Evolutionary conservation across 768 basidiomycete genomes (phyloP).

Genomic region (Leccinum truebloodii): DNA sequence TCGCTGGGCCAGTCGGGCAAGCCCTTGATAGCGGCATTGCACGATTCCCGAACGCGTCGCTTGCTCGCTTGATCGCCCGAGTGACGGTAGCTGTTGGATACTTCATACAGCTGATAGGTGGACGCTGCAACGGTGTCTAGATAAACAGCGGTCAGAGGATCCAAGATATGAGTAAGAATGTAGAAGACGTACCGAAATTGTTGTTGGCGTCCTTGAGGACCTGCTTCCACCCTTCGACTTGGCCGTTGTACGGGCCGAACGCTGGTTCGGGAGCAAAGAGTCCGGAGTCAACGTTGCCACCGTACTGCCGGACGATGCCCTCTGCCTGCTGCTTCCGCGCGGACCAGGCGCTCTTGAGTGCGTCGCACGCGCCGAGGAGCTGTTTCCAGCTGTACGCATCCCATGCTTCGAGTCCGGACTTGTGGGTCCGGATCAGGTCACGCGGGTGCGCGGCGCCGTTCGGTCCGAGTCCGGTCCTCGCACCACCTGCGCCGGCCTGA

Average conservation of each 20-base stretch:
- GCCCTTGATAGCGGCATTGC: conserved; percentile 69
- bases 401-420: conserved; percentile 71
- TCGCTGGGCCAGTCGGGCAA: conserved; percentile 73
- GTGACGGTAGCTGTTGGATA: conserved; percentile 69
- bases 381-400: conserved; percentile 73
- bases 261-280: conserved; percentile 32
- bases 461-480: neutral
- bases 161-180: neutral
- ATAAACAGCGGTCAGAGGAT: conserved; percentile 1
- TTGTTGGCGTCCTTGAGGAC: conserved; percentile 56
- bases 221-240: conserved; percentile 59
- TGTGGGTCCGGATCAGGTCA: conserved; percentile 64
- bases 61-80: conserved; percentile 73
- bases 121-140: conserved; percentile 59
- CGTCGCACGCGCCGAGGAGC: conserved; percentile 59
- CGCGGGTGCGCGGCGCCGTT: conserved; percentile 56
- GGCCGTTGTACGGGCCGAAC: conserved; percentile 46
- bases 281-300: conserved; percentile 38
- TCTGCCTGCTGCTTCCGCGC: conserved; percentile 56
- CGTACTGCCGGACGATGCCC: conserved; percentile 43
- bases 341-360: conserved; percentile 67
- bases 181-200: conserved; percentile 46
- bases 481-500: neutral
- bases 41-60: conserved; percentile 72
- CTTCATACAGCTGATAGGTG: conserved; percentile 75